Percentiles rank a stretch among this genome's conserved stretches.
Conservation (phyloP, 2,329 filamentous ascomycete genomes). For the Xylaria sp. region DNA sequence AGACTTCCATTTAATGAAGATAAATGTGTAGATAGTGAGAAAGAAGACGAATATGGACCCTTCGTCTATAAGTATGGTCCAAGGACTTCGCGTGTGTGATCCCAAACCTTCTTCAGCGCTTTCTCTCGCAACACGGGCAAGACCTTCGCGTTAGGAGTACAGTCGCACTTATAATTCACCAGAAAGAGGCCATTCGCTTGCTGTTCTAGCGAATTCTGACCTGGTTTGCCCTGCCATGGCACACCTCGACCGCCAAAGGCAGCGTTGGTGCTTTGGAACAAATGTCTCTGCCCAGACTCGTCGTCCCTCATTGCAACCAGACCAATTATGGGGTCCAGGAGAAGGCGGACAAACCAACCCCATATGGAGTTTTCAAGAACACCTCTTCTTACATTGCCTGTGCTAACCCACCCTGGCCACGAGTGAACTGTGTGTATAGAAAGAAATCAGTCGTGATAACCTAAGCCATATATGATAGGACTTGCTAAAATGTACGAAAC, state of each 20-base stretch:
- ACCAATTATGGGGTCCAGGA: conserved; percentile 49
- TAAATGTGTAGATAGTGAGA: neutral
- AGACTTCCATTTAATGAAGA: neutral
- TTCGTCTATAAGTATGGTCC: conserved; percentile 33
- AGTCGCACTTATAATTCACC: conserved; percentile 49
- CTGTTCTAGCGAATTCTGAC: conserved; percentile 46
- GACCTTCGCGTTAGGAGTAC: conserved; percentile 47
- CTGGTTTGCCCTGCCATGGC: conserved; percentile 48
- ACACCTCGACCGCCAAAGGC: conserved; percentile 51
- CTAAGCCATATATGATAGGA: too few species aligned
- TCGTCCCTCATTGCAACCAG: conserved; percentile 48
- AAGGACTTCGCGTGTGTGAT: conserved; percentile 50
- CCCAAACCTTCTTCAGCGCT: conserved; percentile 48
- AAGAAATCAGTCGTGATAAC: too few species aligned
- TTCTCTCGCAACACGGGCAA: conserved; percentile 47
- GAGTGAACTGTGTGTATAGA: conserved; percentile 39
- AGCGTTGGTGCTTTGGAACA: conserved; percentile 52
- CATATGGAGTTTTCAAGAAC: conserved; percentile 42
- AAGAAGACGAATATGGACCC: neutral
- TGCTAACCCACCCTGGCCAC: conserved; percentile 51
- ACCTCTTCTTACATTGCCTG: conserved; percentile 50
- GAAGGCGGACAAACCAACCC: conserved; percentile 48
- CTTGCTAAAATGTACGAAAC: too few species aligned
- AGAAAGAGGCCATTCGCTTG: conserved; percentile 49
- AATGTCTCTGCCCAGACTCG: conserved; percentile 49